phyloP scores from a whole-genome alignment of 1,284 basidiomycete genomes.

The Gyrodon tennesseensis region DNA sequence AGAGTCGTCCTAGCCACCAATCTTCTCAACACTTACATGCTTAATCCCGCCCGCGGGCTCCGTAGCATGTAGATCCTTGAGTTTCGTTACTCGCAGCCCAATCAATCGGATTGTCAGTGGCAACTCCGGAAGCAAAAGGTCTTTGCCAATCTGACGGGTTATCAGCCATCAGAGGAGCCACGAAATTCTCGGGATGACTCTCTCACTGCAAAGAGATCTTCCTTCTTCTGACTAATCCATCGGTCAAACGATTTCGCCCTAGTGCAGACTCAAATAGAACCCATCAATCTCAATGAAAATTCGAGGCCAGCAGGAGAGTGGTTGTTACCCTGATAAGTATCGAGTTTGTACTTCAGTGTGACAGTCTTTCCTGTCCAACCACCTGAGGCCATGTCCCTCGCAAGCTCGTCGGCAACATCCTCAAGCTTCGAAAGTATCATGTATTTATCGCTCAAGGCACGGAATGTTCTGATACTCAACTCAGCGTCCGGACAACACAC shows the following conservation, averaged over 20 bases:
- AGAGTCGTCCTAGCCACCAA: background rate
- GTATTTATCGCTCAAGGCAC: slow-evolving; percentile 61
- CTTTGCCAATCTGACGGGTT: slow-evolving; percentile 65
- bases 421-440: slow-evolving; percentile 75
- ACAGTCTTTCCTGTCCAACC: slow-evolving; percentile 77
- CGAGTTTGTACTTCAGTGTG: slow-evolving; percentile 78
- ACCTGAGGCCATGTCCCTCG: slow-evolving; percentile 67
- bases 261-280: slow-evolving; percentile 62
- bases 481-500: background rate
- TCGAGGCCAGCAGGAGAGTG: background rate
- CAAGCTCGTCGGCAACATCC: slow-evolving; percentile 77
- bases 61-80: slow-evolving; percentile 70
- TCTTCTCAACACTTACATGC: slow-evolving; percentile 49
- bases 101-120: slow-evolving; percentile 78
- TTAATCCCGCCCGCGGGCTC: slow-evolving; percentile 59
- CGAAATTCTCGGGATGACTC: background rate
- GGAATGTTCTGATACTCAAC: slow-evolving; percentile 65
- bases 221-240: slow-evolving; percentile 70
- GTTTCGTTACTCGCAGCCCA: slow-evolving; percentile 78
- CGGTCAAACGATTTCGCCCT: slow-evolving; percentile 75
- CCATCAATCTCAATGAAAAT: slow-evolving; percentile 12
- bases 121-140: slow-evolving; percentile 76
- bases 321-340: slow-evolving; percentile 74
- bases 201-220: slow-evolving; percentile 74
- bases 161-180: slow-evolving; percentile 14